These are phyloP conservation scores for Syncephalis plumigaleata DNA, from an alignment of 371 early-diverging fungal species.

Conservation along the genomic window DNA sequence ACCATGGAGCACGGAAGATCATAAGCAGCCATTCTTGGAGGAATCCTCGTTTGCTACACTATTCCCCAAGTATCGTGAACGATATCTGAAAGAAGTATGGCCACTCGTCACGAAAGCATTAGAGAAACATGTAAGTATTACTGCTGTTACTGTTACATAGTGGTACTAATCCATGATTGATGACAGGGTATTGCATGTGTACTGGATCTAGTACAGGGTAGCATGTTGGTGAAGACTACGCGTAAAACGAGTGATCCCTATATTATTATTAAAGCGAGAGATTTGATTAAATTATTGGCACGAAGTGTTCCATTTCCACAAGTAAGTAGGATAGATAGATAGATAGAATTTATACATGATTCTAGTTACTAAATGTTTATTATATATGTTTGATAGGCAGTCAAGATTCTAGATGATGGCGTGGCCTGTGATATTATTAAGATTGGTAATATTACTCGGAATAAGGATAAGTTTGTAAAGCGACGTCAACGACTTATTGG, in stretches of 20 bases:
- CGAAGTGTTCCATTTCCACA: conserved; percentile 92
- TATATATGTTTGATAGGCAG: conserved; percentile 25
- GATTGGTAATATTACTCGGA: conserved; percentile 84
- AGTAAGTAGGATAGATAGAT: conserved; percentile 30
- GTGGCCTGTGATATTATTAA: conserved; percentile 93
- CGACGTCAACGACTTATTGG: conserved; percentile 95
- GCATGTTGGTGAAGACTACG: conserved; percentile 97
- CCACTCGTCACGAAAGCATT: conserved; percentile 82
- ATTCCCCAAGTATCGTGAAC: conserved; percentile 97
- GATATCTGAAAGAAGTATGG: conserved; percentile 89
- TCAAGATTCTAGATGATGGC: conserved; percentile 88
- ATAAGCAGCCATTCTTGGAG: conserved; percentile 73
- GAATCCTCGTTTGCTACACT: conserved; percentile 95
- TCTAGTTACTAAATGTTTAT: background rate
- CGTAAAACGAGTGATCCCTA: conserved; percentile 96
- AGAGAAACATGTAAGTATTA: conserved; percentile 43
- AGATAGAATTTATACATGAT: background rate
- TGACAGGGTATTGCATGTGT: conserved; percentile 75
- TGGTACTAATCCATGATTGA: background rate
- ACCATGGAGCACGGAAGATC: conserved; percentile 69
- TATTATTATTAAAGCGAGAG: conserved; percentile 90
- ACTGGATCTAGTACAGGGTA: conserved; percentile 91
- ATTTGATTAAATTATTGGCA: conserved; percentile 89
- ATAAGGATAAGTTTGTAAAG: conserved; percentile 96
- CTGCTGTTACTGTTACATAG: background rate